Conservation (phyloP, 176 grass and related monocot genomes). For the Poa pratensis region DNA sequence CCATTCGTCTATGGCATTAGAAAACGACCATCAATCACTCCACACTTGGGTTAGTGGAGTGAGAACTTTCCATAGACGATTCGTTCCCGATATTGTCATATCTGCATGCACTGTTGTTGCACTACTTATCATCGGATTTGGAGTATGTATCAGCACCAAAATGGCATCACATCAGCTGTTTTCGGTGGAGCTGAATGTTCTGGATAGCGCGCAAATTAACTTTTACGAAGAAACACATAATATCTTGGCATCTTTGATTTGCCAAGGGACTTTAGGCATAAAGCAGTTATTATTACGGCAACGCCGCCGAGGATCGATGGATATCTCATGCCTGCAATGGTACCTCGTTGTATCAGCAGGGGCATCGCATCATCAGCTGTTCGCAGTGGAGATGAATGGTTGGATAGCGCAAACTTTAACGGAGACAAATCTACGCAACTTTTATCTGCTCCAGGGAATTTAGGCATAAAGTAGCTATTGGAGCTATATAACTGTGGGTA, state of each 20-base stretch:
- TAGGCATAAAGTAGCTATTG: not conserved
- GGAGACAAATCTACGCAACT: not conserved
- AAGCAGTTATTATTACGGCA: constrained; percentile 18
- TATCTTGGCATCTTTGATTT: constrained; percentile 5
- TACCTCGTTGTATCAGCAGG: not conserved
- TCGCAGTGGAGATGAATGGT: not conserved
- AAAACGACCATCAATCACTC: not conserved
- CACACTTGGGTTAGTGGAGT: not conserved
- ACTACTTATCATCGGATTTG: not conserved
- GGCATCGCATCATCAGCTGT: constrained; percentile 5
- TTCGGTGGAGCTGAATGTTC: constrained; percentile 9
- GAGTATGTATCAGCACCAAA: not conserved
- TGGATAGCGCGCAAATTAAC: constrained; percentile 24
- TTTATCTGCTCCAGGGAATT: not conserved
- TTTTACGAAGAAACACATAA: constrained; percentile 6
- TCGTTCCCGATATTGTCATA: not conserved
- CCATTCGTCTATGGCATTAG: no score
- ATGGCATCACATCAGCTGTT: constrained; percentile 31
- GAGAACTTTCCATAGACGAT: not conserved
- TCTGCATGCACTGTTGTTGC: not conserved
- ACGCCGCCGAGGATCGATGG: constrained; percentile 2
- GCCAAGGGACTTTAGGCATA: constrained; percentile 32
- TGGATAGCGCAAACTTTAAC: not conserved
- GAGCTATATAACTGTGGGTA: not conserved
- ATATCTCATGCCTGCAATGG: not conserved